Conservation (phyloP, 495 filamentous ascomycete species). For the Coniosporium apollinis region DNA sequence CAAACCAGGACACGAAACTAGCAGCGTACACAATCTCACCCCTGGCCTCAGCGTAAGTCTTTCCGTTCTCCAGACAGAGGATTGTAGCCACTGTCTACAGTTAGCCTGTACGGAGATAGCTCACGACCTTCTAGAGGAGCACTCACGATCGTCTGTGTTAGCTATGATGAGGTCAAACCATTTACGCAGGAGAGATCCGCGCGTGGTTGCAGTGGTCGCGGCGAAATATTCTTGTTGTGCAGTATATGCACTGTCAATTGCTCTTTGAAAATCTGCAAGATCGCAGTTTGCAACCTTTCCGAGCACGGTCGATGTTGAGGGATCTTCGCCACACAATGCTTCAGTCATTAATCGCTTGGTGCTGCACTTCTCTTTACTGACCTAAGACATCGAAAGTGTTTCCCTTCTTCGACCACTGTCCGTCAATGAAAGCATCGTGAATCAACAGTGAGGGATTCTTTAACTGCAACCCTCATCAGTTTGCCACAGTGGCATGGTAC, state of each 20-base stretch:
- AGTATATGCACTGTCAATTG: background rate
- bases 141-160: slow-evolving; percentile 9
- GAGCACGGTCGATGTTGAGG: background rate
- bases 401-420: background rate
- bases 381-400: background rate
- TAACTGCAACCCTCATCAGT: no score
- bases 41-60: slow-evolving; percentile 12
- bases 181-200: slow-evolving; percentile 9
- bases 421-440: background rate
- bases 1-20: slow-evolving; percentile 15
- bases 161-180: slow-evolving; percentile 9
- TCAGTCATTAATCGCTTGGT: background rate
- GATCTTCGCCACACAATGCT: background rate
- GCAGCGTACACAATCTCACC: slow-evolving; percentile 15
- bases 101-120: background rate
- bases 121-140: background rate
- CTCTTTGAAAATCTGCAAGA: background rate
- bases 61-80: slow-evolving; percentile 16
- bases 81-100: slow-evolving; percentile 13
- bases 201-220: slow-evolving; percentile 2
- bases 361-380: background rate
- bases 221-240: background rate
- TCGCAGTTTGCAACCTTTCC: background rate
- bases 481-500: no score
- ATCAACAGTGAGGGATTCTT: background rate